Percentiles rank a stretch among this genome's conserved stretches.
phyloP scores from a whole-genome alignment of 225 moss, liverwort and hornwort genomes.

The Marchantia paleacea region DNA sequence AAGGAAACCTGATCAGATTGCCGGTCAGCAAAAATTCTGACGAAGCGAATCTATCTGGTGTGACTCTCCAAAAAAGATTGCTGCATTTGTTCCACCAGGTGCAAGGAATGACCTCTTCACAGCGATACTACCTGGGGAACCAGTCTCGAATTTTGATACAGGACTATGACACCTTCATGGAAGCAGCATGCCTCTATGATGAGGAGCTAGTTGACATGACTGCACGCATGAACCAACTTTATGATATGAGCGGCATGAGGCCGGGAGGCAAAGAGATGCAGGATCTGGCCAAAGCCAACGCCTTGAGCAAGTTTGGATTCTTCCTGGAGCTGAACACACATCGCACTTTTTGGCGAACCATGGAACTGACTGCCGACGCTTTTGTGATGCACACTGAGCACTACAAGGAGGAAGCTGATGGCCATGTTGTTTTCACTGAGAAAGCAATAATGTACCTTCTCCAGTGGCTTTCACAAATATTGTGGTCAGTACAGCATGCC shows the following conservation, averaged over 20 bases:
- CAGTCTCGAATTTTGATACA: constrained; percentile 38
- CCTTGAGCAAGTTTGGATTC: constrained; percentile 38
- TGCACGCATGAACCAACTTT: neutral
- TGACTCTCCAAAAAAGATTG: constrained; percentile 28
- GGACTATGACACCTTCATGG: constrained; percentile 45
- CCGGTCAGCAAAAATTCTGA: constrained; percentile 11
- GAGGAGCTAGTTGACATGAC: constrained; percentile 27
- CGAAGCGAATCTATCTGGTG: constrained; percentile 19
- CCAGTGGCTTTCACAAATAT: constrained; percentile 39
- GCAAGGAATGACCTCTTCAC: constrained; percentile 33
- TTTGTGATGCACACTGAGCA: constrained; percentile 29
- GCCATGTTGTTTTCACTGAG: constrained; percentile 38
- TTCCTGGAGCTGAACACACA: constrained; percentile 41
- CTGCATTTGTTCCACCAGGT: constrained; percentile 35
- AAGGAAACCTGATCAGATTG: constrained; percentile 21
- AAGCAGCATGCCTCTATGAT: constrained; percentile 26
- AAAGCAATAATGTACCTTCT: constrained; percentile 37
- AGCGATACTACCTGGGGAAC: constrained; percentile 47
- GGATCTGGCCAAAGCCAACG: constrained; percentile 26
- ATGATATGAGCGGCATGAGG: neutral
- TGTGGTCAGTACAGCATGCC: constrained; percentile 42
- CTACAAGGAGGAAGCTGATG: constrained; percentile 44
- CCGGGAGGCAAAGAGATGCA: neutral
- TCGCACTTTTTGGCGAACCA: constrained; percentile 42
- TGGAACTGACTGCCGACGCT: constrained; percentile 43